Base-by-base conservation (phyloP, 31 red algal species). In the Odonthalia washingtoniensis region DNA sequence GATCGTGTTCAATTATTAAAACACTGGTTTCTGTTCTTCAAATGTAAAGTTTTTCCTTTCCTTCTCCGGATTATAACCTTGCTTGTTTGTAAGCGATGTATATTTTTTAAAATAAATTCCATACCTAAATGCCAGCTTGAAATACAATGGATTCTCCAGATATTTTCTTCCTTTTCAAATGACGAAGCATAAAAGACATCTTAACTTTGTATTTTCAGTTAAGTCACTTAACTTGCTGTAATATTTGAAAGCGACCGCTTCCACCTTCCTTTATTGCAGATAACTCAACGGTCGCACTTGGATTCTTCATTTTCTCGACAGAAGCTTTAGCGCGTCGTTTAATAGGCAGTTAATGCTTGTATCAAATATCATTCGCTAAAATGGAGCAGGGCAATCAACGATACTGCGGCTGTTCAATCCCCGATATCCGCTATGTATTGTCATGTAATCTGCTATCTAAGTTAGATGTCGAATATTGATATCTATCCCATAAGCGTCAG, bases 351-450 rank as follows among this genome's bases (percentile, higher is more conserved):
- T 85, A 44, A 90, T 94, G 41, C 94, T 92, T 32, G 94, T 99
- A 70, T 99, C 97, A 75, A 99, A 99, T n/a, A 82, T 93, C 53
- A 96, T 85, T 5, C 84, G 77, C 69, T 99, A 94, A 28, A 99
- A 77, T n/a, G 79, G 46, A 42, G 91, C 92, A 12, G 91, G 75
- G 26, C 83, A 60, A 14, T 64, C 44, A 26, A 70, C 44, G 87
- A 99, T 99, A 9, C 30, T 73, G 18, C 49, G n/a, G 6, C 97
- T 79, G 78, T 83, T 96, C 70, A 99, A 99, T 3, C 87, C 85
- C 21, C 92, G 91, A 69, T 94, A 99, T 18, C 32, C 63, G 1
- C 97, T 94, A 37, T 87, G 9, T 28, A 34, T 57, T 0, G 94
- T 96, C 94, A 91, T 89, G 18, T 94, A 96, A 72, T 99, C 97